These are phyloP conservation scores for Penicillium goetzii DNA, from an alignment of 495 filamentous ascomycete species.

Conservation along the genomic window DNA sequence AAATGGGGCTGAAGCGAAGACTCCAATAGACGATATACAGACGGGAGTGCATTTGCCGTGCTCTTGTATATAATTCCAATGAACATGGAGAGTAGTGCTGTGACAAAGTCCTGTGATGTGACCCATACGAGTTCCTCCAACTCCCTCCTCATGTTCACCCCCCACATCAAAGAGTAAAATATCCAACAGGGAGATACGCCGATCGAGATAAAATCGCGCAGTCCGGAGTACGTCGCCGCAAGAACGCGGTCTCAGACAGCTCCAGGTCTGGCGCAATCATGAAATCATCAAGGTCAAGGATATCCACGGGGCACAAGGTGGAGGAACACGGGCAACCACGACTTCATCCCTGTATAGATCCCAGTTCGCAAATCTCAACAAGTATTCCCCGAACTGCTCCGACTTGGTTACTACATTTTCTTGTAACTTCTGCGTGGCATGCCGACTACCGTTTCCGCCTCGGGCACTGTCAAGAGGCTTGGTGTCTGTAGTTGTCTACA, in stretches of 20 bases:
- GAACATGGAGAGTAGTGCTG: too few species aligned
- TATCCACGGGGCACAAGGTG: background rate
- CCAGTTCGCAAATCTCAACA: constrained; percentile 5
- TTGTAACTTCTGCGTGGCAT: constrained; percentile 1
- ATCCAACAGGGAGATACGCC: background rate
- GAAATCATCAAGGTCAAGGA: constrained; percentile 1
- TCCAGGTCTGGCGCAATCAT: background rate
- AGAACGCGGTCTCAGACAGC: background rate
- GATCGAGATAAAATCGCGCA: constrained; percentile 3
- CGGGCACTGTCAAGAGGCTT: background rate
- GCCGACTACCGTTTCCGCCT: background rate
- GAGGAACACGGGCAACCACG: background rate
- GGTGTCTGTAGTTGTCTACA: background rate
- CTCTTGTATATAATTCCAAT: too few species aligned
- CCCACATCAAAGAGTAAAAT: background rate
- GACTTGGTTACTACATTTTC: constrained; percentile 12
- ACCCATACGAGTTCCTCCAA: background rate
- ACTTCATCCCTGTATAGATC: constrained; percentile 12
- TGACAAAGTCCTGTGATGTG: background rate
- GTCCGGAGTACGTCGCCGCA: background rate
- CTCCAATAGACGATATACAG: background rate
- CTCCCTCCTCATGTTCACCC: background rate
- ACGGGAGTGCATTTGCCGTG: background rate
- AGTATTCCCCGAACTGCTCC: constrained; percentile 23
- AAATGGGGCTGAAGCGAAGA: background rate